Conservation (phyloP, 352 stramenopile species). For the Globisporangium abappressorium region DNA sequence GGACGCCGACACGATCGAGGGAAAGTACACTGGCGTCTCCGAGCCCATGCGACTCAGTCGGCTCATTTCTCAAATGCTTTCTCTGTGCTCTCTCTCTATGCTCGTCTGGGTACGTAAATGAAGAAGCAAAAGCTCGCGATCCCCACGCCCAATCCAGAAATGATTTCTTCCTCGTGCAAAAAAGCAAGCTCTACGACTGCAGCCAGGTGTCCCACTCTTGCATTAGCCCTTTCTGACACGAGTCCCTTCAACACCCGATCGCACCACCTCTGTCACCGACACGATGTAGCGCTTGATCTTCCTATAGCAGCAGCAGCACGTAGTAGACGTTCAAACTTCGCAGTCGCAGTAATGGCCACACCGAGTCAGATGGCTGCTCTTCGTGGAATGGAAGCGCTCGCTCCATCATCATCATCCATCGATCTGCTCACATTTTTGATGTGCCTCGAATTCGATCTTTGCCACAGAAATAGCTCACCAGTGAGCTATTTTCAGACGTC, state of each 20-base stretch:
- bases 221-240: neutral
- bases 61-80: slow-evolving; percentile 21
- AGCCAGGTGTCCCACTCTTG: neutral
- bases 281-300: neutral
- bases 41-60: slow-evolving; percentile 34
- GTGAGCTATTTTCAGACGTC: neutral
- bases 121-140: neutral
- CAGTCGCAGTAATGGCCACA: neutral
- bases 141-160: neutral
- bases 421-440: neutral
- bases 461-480: neutral
- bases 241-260: neutral
- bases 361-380: neutral
- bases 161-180: neutral
- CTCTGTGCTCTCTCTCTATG: neutral
- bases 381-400: neutral
- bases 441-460: neutral
- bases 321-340: neutral
- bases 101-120: neutral
- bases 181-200: neutral
- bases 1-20: slow-evolving; percentile 41
- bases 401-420: neutral
- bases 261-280: neutral
- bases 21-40: slow-evolving; percentile 45
- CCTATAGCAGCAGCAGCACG: neutral